A percentile compares a stretch with the other conserved stretches of the same genome.
Evolutionary conservation across 2,329 filamentous ascomycete genomes (phyloP).

Genomic region (Alternaria rosae): DNA sequence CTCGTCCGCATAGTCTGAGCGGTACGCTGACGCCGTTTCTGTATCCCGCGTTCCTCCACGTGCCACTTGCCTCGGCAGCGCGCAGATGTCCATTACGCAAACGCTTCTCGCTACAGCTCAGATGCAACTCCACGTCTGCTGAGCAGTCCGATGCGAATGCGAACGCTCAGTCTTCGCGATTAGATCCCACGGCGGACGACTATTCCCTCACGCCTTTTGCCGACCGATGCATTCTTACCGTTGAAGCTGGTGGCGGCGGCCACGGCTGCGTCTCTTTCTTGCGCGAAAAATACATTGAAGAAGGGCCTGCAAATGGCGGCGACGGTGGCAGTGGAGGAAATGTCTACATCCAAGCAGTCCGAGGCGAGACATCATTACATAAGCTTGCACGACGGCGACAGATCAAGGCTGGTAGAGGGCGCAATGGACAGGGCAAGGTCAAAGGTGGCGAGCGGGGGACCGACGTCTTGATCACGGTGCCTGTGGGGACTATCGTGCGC

Average conservation of each 20-base stretch:
- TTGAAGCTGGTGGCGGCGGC: slow-evolving; percentile 83
- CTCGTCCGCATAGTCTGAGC: slow-evolving; percentile 37
- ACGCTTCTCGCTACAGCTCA: slow-evolving; percentile 23
- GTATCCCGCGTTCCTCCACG: slow-evolving; percentile 52
- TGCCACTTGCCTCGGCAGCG: slow-evolving; percentile 28
- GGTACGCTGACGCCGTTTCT: slow-evolving; percentile 55
- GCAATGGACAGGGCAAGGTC: slow-evolving; percentile 76
- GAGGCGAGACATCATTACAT: slow-evolving; percentile 90
- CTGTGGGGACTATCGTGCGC: slow-evolving; percentile 87
- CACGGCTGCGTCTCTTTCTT: slow-evolving; percentile 95
- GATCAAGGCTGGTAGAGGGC: slow-evolving; percentile 77
- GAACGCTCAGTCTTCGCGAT: slow-evolving; percentile 43
- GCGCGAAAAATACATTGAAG: slow-evolving; percentile 85
- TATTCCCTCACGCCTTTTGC: slow-evolving; percentile 85
- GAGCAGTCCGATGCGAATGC: slow-evolving; percentile 10
- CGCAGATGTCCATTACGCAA: slow-evolving; percentile 26
- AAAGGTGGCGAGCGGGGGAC: slow-evolving; percentile 81
- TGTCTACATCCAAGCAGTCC: slow-evolving; percentile 91
- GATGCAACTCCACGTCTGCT: slow-evolving; percentile 40
- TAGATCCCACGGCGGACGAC: slow-evolving; percentile 84
- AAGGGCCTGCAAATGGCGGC: slow-evolving; percentile 92
- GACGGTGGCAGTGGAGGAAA: slow-evolving; percentile 92
- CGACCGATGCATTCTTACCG: slow-evolving; percentile 79
- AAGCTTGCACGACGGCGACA: slow-evolving; percentile 83
- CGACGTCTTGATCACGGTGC: slow-evolving; percentile 87